A percentile compares a stretch with the other conserved stretches of the same genome.
Evolutionary conservation across 208 protist species (phyloP).

Genomic region (Leishmania gerbilli): DNA sequence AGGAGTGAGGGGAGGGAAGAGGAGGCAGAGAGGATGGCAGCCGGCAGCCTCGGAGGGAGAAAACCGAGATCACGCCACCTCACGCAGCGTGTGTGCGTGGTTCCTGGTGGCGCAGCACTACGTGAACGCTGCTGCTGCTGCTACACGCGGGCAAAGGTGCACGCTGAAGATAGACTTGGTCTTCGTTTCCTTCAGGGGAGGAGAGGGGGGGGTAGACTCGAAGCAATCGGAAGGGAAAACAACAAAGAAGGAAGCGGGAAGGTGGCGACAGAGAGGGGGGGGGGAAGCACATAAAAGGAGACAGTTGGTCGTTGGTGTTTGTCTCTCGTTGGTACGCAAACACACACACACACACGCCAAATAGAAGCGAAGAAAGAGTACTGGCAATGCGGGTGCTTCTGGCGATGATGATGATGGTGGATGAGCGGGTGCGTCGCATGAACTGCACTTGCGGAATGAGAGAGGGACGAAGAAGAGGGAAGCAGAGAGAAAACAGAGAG

Average conservation of each 20-base stretch:
- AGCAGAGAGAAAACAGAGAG: not conserved
- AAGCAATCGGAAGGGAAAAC: too few species aligned
- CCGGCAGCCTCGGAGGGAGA: not conserved
- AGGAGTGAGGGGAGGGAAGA: not conserved
- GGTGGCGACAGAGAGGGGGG: too few species aligned
- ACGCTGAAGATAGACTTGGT: not conserved
- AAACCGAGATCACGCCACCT: not conserved
- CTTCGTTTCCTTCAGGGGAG: not conserved
- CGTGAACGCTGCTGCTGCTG: not conserved
- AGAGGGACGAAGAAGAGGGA: conserved; percentile 14
- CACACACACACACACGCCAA: not conserved
- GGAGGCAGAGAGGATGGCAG: not conserved
- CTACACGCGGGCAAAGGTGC: not conserved
- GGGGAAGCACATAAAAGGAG: too few species aligned
- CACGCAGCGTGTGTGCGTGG: not conserved
- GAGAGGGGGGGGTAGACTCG: not conserved
- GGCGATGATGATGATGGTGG: not conserved
- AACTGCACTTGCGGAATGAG: conserved; percentile 2
- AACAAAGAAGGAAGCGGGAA: not conserved
- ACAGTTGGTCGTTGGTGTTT: too few species aligned
- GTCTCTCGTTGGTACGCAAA: not conserved
- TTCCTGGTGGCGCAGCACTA: not conserved
- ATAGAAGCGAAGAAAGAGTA: not conserved
- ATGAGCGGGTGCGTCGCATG: not conserved
- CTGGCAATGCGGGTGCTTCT: not conserved